These are phyloP conservation scores for Diutina mesorugosa DNA, from an alignment of 1,139 yeast species.

Conservation along the genomic window DNA sequence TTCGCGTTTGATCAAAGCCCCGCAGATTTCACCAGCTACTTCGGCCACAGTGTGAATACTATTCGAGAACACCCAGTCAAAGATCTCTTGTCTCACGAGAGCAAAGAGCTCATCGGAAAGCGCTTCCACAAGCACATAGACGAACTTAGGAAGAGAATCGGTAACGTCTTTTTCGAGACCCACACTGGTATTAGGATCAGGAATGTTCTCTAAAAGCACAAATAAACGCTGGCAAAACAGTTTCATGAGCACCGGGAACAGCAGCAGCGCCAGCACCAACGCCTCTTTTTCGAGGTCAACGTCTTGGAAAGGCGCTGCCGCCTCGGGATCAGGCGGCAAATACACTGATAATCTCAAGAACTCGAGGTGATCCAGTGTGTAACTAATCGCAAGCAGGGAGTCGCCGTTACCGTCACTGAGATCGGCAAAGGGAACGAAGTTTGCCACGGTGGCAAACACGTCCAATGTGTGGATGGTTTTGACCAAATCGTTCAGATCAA, in stretches of 20 bases:
- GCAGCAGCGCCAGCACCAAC: not conserved
- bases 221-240: constrained; percentile 50
- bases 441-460: constrained; percentile 58
- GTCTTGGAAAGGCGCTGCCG: not conserved
- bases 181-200: constrained; percentile 40
- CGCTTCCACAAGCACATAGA: constrained; percentile 58
- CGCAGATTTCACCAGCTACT: constrained; percentile 58
- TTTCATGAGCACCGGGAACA: constrained; percentile 47
- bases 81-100: constrained; percentile 36
- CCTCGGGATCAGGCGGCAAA: not conserved
- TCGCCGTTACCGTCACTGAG: constrained; percentile 32
- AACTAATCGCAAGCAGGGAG: constrained; percentile 53
- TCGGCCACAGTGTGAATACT: constrained; percentile 58
- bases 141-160: constrained; percentile 47
- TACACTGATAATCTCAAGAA: constrained; percentile 28
- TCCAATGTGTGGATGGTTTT: constrained; percentile 63
- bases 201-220: constrained; percentile 61
- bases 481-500: constrained; percentile 77
- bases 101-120: constrained; percentile 53
- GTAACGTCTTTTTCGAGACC: constrained; percentile 43
- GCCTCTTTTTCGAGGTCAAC: not conserved
- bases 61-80: constrained; percentile 44
- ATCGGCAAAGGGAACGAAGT: constrained; percentile 61
- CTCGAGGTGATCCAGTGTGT: constrained; percentile 52
- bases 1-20: constrained; percentile 52